Evolutionary conservation across 257 asterid genomes (phyloP).

Genomic region (Solanum phureja): DNA sequence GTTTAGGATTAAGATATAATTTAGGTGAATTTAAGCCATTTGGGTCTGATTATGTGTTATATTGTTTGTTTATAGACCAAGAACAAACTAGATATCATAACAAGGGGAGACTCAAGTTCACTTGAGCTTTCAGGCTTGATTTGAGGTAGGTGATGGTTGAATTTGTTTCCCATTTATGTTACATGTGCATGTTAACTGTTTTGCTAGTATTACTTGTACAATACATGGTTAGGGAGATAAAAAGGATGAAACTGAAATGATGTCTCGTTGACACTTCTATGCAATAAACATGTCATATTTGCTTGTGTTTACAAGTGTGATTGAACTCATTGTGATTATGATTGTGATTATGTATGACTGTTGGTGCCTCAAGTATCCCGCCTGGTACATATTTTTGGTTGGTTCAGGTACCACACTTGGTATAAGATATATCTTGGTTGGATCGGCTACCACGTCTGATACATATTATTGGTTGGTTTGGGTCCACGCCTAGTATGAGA

Average conservation of each 20-base stretch:
- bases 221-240: neutral
- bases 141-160: neutral
- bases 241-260: neutral
- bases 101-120: too few relatives aligned
- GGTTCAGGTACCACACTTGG: neutral
- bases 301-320: neutral
- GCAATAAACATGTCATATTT: neutral
- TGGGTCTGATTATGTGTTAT: neutral
- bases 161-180: neutral
- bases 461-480: neutral
- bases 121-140: too few relatives aligned
- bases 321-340: neutral
- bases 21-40: neutral
- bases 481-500: neutral
- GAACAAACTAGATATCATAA: neutral
- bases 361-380: neutral
- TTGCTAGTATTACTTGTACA: neutral
- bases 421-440: neutral
- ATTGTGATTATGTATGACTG: neutral
- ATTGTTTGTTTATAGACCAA: neutral
- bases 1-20: neutral
- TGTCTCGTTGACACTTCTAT: neutral
- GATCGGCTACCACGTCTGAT: neutral
- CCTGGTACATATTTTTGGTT: neutral
- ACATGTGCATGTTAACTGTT: neutral